Evolutionary conservation across 2,329 filamentous ascomycete genomes (phyloP), one percentile per base, ranked within the genome.

Genomic region (Diaporthe sp.): DNA sequence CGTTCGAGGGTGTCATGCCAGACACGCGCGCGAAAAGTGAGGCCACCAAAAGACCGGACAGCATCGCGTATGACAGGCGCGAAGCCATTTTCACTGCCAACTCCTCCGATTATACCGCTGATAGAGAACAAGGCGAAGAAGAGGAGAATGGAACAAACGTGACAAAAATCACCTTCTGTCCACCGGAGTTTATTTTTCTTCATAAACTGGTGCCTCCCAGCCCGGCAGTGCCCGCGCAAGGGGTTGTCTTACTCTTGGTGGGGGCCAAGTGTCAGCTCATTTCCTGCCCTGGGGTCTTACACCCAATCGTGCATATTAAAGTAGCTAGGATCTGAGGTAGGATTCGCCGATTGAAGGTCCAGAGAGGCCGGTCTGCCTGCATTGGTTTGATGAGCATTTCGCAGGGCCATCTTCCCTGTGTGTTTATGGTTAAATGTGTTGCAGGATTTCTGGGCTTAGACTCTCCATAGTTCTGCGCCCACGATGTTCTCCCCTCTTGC

Each of bases 251-350:
- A 68, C 64, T 40, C 64, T 50, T 38, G 47, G 64, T 68, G 64
- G 64, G 64, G 64, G 33, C 47, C 64, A 68, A 68, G 47, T n/a
- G 47, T 38, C 45, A 66, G 61, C 61, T 68, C 64, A 68, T 68
- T 33, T 68, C 64, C 64, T 54, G 9, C 64, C 22, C 45, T 25
- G 15, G 33, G 47, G 8, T 54, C 64, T n/a, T 68, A 12, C 47
- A 5, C 15, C 64, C 47, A 68, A 54, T 68, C 47, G 45, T 45
- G 15, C 33, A 38, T 4, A 68, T 28, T 13, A 30, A 40, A 54
- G 9, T 52, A n/a, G 47, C 64, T 28, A 40, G 64, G 33, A 54
- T 40, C 47, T 25, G 6, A 54, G 45, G 64, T 40, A 40, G 64
- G 64, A 68, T 68, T 68, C 22, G 22, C 30, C n/a, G n/a, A 68